These are phyloP conservation scores for Viridothelium virens DNA, from an alignment of 495 filamentous ascomycete species.

Conservation along the genomic window DNA sequence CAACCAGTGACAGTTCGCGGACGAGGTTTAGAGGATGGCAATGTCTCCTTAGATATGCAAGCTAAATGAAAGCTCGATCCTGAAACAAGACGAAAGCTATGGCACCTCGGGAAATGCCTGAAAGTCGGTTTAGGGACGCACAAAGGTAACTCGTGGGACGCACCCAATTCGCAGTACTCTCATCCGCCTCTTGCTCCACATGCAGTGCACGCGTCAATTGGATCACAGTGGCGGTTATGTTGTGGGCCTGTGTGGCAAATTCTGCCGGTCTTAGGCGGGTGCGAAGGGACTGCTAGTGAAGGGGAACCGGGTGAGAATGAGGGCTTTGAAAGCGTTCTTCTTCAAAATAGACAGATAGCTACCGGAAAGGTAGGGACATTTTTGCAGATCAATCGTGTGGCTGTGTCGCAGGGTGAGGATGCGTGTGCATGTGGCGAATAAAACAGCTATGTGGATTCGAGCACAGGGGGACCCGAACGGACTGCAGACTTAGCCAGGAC, in stretches of 20 bases:
- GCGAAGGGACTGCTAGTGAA: neutral
- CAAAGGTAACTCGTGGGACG: neutral
- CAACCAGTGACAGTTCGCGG: neutral
- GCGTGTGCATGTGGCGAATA: slow-evolving; percentile 5
- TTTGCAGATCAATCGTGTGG: slow-evolving; percentile 8
- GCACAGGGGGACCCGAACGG: neutral
- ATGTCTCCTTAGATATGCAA: neutral
- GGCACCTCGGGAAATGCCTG: neutral
- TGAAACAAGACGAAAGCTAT: slow-evolving; percentile 6
- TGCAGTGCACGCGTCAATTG: neutral
- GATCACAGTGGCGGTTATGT: neutral
- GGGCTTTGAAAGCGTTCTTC: neutral
- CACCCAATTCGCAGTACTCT: neutral
- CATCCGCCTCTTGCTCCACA: neutral
- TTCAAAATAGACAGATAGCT: neutral
- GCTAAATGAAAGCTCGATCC: neutral
- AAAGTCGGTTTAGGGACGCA: neutral
- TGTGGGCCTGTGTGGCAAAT: slow-evolving; percentile 1
- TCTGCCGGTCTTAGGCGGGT: neutral
- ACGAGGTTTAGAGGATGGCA: neutral
- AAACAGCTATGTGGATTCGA: neutral
- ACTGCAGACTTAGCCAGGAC: neutral
- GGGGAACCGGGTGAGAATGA: neutral
- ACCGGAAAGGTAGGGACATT: neutral
- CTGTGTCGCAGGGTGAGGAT: neutral